phyloP scores from a whole-genome alignment of 2,329 filamentous ascomycete species.

The Pestalotiopsis sp. region DNA sequence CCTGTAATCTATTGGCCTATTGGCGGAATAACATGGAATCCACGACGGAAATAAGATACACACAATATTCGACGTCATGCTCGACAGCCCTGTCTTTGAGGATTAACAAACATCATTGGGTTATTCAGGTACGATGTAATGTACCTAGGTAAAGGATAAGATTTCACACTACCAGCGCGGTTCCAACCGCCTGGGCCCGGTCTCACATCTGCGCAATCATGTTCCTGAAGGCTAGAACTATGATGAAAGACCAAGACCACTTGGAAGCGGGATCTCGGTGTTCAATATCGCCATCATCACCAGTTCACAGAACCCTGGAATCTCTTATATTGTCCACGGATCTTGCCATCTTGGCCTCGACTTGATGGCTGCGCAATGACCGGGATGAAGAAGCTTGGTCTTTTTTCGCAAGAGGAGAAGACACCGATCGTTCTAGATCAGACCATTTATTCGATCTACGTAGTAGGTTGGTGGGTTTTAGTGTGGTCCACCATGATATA shows the following conservation, averaged over 20 bases:
- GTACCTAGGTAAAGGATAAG: neutral
- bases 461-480: neutral
- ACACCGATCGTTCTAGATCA: conserved; percentile 2
- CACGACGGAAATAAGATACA: neutral
- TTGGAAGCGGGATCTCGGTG: neutral
- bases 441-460: neutral
- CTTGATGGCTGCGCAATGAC: neutral
- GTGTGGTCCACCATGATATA: neutral
- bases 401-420: neutral
- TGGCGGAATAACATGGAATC: neutral
- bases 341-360: neutral
- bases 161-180: neutral
- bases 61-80: neutral
- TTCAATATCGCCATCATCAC: neutral
- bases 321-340: neutral
- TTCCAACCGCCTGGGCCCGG: neutral
- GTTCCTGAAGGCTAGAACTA: neutral
- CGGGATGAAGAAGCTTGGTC: neutral
- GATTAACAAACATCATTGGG: neutral
- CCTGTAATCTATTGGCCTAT: neutral
- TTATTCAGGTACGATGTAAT: no score
- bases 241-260: no score
- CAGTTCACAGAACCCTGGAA: no score
- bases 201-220: no score
- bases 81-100: neutral